Evolutionary conservation across 2,329 filamentous ascomycete species (phyloP).

Genomic region (Colletotrichum zoysiae): DNA sequence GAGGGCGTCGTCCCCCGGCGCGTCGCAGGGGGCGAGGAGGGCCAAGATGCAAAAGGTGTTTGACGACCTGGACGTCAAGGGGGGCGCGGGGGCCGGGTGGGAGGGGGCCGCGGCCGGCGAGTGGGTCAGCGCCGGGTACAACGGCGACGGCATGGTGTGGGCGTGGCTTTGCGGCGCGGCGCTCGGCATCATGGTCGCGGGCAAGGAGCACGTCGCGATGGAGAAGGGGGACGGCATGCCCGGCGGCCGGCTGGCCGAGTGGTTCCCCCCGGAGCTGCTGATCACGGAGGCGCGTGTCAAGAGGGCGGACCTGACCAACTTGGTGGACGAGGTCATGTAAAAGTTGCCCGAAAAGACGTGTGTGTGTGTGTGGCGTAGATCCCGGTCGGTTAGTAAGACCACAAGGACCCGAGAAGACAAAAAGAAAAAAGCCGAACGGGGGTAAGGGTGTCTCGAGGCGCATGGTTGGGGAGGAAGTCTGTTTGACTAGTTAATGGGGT

Average conservation of each 20-base stretch:
- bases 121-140: slow-evolving; percentile 66
- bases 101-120: slow-evolving; percentile 51
- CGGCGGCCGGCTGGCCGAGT: slow-evolving; percentile 51
- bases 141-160: slow-evolving; percentile 66
- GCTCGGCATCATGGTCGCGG: slow-evolving; percentile 60
- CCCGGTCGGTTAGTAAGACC: no score
- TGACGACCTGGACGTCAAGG: background rate
- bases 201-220: slow-evolving; percentile 51
- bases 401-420: no score
- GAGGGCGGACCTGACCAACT: slow-evolving; percentile 53
- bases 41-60: accelerated
- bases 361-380: no score
- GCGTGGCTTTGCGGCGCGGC: slow-evolving; percentile 65
- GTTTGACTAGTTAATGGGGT: no score
- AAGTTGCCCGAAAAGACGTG: no score
- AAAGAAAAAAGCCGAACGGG: no score
- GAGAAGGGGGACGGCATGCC: slow-evolving; percentile 51
- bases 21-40: background rate
- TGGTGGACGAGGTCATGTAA: slow-evolving; percentile 45
- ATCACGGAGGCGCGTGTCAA: slow-evolving; percentile 51
- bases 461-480: no score
- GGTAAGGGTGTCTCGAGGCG: no score
- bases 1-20: slow-evolving; percentile 43
- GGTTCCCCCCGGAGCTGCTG: slow-evolving; percentile 56
- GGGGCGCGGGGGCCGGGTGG: background rate